These are phyloP conservation scores for Sporothrix globosa DNA, from an alignment of 2,329 filamentous ascomycete genomes.

Conservation along the genomic window DNA sequence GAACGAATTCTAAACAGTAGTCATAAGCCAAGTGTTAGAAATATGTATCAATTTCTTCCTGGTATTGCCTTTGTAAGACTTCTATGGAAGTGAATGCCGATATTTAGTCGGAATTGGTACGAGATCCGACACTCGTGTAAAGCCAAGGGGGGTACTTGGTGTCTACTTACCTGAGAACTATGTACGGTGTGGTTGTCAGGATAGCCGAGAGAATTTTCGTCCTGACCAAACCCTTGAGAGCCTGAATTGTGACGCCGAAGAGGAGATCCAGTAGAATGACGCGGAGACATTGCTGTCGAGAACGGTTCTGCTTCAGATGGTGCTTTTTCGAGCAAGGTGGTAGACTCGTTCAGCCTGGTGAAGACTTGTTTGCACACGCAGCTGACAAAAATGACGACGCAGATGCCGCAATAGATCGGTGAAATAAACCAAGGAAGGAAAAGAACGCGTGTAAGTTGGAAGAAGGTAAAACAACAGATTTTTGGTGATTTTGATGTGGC, in stretches of 20 bases:
- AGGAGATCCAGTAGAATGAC: conserved; percentile 49
- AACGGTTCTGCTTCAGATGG: neutral
- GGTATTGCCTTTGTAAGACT: no score
- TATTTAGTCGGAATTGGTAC: neutral
- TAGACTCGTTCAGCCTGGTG: conserved; percentile 36
- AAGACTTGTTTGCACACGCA: conserved; percentile 27
- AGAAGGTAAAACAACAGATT: conserved; percentile 10
- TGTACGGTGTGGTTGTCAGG: conserved; percentile 45
- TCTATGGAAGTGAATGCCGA: neutral
- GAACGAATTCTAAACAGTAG: conserved; percentile 29
- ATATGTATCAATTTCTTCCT: neutral
- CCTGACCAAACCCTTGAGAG: conserved; percentile 42
- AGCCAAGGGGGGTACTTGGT: neutral
- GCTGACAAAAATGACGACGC: conserved; percentile 35
- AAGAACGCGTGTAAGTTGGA: neutral
- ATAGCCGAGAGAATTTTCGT: conserved; percentile 46
- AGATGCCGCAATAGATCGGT: conserved; percentile 36
- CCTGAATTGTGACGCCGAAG: conserved; percentile 44
- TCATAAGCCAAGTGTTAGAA: neutral
- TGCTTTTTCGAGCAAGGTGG: conserved; percentile 11
- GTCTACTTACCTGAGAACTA: conserved; percentile 41
- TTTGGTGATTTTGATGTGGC: neutral
- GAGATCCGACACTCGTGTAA: neutral
- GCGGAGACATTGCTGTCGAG: conserved; percentile 47
- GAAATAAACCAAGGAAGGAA: conserved; percentile 34